Conservation (phyloP, 495 filamentous ascomycete genomes). For the Niebla homalea region DNA sequence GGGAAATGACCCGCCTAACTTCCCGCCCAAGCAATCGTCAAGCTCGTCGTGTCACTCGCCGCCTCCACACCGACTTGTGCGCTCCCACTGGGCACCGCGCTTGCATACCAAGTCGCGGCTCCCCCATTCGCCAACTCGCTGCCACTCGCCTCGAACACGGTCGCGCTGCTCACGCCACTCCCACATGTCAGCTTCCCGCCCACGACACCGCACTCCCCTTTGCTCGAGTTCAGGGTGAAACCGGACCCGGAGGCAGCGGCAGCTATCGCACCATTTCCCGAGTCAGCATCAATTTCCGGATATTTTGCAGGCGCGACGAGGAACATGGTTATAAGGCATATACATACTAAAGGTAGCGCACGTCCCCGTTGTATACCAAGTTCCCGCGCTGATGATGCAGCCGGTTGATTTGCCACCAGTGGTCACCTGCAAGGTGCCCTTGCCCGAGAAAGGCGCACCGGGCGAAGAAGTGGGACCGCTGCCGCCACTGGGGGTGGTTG, state of each 20-base stretch:
- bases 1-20: not conserved
- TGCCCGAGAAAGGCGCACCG: slow-evolving; percentile 37
- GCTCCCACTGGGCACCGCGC: slow-evolving; percentile 40
- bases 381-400: slow-evolving; percentile 56
- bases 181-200: slow-evolving; percentile 38
- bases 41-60: slow-evolving; percentile 12
- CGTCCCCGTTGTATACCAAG: slow-evolving; percentile 56
- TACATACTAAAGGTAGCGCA: slow-evolving; percentile 58
- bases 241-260: slow-evolving; percentile 15
- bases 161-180: slow-evolving; percentile 26
- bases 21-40: slow-evolving; percentile 22
- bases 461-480: slow-evolving; percentile 28
- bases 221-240: slow-evolving; percentile 49
- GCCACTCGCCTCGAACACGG: slow-evolving; percentile 31
- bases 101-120: slow-evolving; percentile 43
- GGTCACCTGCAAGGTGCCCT: slow-evolving; percentile 46
- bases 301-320: too few relatives aligned
- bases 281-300: too few relatives aligned
- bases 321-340: too few relatives aligned
- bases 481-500: slow-evolving; percentile 23
- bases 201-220: slow-evolving; percentile 41
- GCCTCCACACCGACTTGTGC: slow-evolving; percentile 28
- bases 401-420: slow-evolving; percentile 39
- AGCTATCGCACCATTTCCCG: too few relatives aligned
- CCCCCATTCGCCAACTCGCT: slow-evolving; percentile 34